Evolutionary conservation across 1,139 yeast species (phyloP).

Genomic region (Blastobotrys raffinosifermentans): DNA sequence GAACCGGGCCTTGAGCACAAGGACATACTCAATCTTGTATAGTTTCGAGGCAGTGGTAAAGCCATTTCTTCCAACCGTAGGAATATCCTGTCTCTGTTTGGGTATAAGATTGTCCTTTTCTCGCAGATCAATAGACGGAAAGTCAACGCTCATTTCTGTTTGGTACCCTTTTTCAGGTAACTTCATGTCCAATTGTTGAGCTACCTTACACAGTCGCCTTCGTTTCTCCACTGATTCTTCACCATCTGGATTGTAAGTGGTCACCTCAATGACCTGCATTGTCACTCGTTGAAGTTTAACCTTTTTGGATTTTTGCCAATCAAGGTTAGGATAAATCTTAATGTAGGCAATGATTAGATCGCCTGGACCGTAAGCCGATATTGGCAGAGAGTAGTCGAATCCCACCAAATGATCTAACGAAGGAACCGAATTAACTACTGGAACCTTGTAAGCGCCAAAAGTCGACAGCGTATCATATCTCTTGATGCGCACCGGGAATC

Average conservation of each 20-base stretch:
- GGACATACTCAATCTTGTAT: slow-evolving; percentile 32
- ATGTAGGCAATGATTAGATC: slow-evolving; percentile 31
- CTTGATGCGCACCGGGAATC: slow-evolving; percentile 34
- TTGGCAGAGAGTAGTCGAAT: slow-evolving; percentile 32
- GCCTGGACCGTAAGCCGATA: slow-evolving; percentile 37
- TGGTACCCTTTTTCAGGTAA: slow-evolving; percentile 27
- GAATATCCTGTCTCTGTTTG: slow-evolving; percentile 33
- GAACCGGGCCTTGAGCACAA: slow-evolving; percentile 34
- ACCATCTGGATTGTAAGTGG: slow-evolving; percentile 29
- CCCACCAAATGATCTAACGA: slow-evolving; percentile 36
- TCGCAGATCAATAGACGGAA: slow-evolving; percentile 27
- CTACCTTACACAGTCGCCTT: slow-evolving; percentile 28
- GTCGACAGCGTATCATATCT: slow-evolving; percentile 38
- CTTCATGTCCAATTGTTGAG: slow-evolving; percentile 27
- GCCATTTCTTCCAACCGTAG: slow-evolving; percentile 31
- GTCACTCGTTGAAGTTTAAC: slow-evolving; percentile 34
- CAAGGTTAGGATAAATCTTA: slow-evolving; percentile 33
- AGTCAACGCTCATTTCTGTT: slow-evolving; percentile 29
- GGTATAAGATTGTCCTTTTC: slow-evolving; percentile 29
- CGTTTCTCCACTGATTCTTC: slow-evolving; percentile 31
- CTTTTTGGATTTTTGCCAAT: slow-evolving; percentile 33
- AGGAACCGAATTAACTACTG: slow-evolving; percentile 24
- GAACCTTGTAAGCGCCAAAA: slow-evolving; percentile 34
- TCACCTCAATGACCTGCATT: slow-evolving; percentile 34
- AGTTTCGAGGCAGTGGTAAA: slow-evolving; percentile 35